Base-by-base conservation (phyloP, 306 rosid genomes). In the Vigna radiata region DNA sequence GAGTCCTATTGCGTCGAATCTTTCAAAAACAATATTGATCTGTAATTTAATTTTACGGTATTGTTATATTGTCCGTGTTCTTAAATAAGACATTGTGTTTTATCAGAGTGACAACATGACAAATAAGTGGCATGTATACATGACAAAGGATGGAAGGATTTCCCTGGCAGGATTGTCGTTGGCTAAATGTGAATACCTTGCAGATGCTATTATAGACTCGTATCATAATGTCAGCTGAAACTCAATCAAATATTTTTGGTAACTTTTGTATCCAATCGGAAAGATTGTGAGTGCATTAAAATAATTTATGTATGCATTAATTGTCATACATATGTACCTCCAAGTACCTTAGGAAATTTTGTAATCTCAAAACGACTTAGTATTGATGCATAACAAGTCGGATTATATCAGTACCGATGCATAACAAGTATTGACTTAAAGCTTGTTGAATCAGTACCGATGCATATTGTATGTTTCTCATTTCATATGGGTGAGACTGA, bases 101-200 rank as follows among this genome's bases (percentile, higher is more conserved):
- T 70, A 76, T 46, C 94, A 95, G 99, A 90, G 88, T 68, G 97
- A 92, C 76, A 89, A 89, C 73, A 92, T 92, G 97, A 90, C 99
- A 9, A 87, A 89, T 78, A 95, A 92, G 86, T 95, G 99, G 99
- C 97, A 85, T 56, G 91, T 92, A 76, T 92, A 89, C 97, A 90
- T 95, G 99, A 92, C 99, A 68, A 92, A 95, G 88, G 99, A 92
- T 62, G 99, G 99, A 83, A 90, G 99, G 83, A 92, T 92, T 82
- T 95, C 99, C 62, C 75, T 95, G 82, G 99, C 99, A 23, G 97
- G 99, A 19, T 86, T 95, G 82, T 92, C 93, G 5, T 82, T 92
- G 83, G 97, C 97, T 56, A 92, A 92, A 79, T 89, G 96, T 56
- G 97, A 92, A 74, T 95, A 87, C 88, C 97, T 95, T 81, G 93